Base-by-base conservation (phyloP, 2,329 filamentous ascomycete genomes). In the Sclerotiophoma versabilis region DNA sequence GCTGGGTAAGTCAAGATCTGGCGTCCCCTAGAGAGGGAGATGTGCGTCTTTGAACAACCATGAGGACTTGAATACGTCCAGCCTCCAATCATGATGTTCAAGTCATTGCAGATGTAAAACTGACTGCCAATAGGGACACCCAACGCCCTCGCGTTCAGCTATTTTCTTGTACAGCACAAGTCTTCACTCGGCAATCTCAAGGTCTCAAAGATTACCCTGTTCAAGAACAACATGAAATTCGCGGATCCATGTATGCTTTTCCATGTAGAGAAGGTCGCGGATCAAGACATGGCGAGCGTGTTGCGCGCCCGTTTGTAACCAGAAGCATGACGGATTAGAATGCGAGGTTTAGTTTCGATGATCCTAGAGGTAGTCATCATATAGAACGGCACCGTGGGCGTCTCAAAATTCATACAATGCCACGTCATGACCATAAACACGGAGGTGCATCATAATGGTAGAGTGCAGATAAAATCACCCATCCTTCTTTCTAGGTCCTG, bases 91-190 rank as follows among this genome's bases (percentile, higher is more conserved):
- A 6, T 15, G 4, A 7, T 1, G n/a, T 29, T n/a, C 22, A 4
- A 11, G 5, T n/a, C 5, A 2, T 8, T 14, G 17, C 9, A 17
- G 10, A 26, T 34, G 3, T 30, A 11, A 6, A 1, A 32, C 15
- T 47, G 15, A 43, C 36, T n/a, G 5, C 19, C 14, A 10, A n/a
- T 20, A 57, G 53, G 53, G 3, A 48, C 53, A 8, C 48, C 53
- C 3, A 57, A 57, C 17, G 48, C 48, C 7, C 30, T 57, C 12
- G 48, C 53, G 5, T 52, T 57, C 17, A 48, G 42, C 32, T 52
- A 52, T 26, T 48, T 57, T 12, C 48, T 57, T 5, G 15, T 57
- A 1, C 42, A 57, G 10, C 53, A 57, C 43, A 57, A 57, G 38
- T 11, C 29, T 20, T n/a, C 33, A n/a, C 46, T 55, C 2, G 46